Conservation (phyloP, 306 rosid genomes). For the Medicago arabica region DNA sequence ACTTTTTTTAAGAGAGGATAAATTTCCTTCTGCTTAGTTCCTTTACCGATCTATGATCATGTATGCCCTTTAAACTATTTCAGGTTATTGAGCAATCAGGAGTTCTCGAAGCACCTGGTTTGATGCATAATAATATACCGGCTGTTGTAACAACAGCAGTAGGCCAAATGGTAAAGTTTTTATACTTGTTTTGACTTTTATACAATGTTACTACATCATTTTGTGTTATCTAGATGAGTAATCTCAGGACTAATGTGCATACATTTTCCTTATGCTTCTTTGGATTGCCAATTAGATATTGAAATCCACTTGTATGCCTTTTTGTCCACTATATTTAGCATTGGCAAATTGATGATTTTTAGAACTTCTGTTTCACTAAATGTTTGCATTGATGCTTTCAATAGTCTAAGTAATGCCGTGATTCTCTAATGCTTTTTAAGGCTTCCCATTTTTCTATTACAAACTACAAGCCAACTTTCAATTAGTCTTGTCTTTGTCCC, state of each 20-base stretch:
- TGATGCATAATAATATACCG: slow-evolving; percentile 55
- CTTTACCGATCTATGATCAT: slow-evolving; percentile 7
- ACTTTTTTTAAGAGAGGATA: slow-evolving; percentile 8
- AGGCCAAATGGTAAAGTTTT: slow-evolving; percentile 80
- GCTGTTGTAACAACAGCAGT: slow-evolving; percentile 81
- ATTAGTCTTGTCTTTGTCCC: no score
- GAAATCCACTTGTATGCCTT: background rate
- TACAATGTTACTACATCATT: slow-evolving; percentile 1
- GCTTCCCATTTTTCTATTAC: background rate
- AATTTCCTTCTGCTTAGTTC: slow-evolving; percentile 31
- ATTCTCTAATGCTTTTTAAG: background rate
- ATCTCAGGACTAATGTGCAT: slow-evolving; percentile 8
- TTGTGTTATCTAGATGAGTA: slow-evolving; percentile 18
- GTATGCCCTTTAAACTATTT: slow-evolving; percentile 29
- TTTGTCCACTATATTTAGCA: background rate
- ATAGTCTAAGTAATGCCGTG: background rate
- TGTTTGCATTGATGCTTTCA: background rate
- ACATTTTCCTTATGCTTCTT: slow-evolving; percentile 9
- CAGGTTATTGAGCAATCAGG: slow-evolving; percentile 89
- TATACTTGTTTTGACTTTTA: slow-evolving; percentile 27
- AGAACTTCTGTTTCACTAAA: background rate
- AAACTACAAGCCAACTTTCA: background rate
- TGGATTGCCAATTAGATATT: slow-evolving; percentile 1
- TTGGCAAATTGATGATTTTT: slow-evolving; percentile 7
- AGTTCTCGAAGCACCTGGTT: slow-evolving; percentile 68